Base-by-base conservation (phyloP, 148 eudicot genomes). In the Silene uniflora region DNA sequence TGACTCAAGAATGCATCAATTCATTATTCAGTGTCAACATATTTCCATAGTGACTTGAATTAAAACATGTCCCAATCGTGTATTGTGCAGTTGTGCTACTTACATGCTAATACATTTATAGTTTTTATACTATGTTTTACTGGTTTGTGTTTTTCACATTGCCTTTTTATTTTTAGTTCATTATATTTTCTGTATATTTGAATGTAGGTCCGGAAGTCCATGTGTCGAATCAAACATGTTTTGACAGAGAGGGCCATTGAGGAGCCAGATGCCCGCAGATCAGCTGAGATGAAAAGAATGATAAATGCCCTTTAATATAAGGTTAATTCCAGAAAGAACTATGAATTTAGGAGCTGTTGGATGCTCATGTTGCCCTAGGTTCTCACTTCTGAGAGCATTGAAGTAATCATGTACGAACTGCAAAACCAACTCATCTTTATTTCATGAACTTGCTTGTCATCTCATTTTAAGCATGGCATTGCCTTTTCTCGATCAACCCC, bases 191-290 rank as follows among this genome's bases (percentile, higher is more conserved):
- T 49, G 35, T 2, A 19, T 67, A 61, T 72, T 10, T 47, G 59
- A 73, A 44, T 75, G 74, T 83, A 91, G 97, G 98, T 91, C 7
- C 84, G 87, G 82, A 93, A 88, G 76, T 88, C 98, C 47, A 93
- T 89, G 97, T 89, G 94, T 69, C 83, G 91, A 73, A 88, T 93
- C 86, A 93, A 93, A 80, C 97, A 93, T 42, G 97, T 89, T 13
- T 81, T 93, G 60, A 93, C 94, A 3, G 97, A 93, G 82, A 89
- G 97, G 78, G 94, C 97, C 24, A 93, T 93, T 52, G 92, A 85
- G 72, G 97, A 93, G 68, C 80, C 97, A 12, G 98, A 93, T 86
- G 83, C 94, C 29, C 82, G 97, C 77, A 88, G 97, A 79, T 84
- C 89, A 32, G 85, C 91, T 3, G 98, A 89, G 81, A 93, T 91